Percentiles rank a stretch among this genome's conserved stretches.
phyloP scores from a whole-genome alignment of 768 basidiomycete species.

The Lentinula boryana region DNA sequence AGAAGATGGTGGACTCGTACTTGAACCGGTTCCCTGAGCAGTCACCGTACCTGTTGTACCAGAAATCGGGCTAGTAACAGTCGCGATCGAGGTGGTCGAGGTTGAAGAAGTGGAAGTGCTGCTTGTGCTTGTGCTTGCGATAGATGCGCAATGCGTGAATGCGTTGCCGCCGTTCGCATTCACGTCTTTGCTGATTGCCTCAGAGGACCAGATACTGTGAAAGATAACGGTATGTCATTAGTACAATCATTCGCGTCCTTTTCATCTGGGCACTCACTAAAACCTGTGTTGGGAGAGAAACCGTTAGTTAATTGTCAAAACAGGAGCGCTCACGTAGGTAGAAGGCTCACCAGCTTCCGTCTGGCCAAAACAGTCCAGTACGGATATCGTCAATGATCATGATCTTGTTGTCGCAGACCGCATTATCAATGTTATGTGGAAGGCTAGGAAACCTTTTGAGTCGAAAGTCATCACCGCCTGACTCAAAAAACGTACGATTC shows the following conservation, averaged over 20 bases:
- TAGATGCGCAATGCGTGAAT: slow-evolving; percentile 19
- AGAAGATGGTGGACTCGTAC: not conserved
- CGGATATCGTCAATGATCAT: slow-evolving; percentile 16
- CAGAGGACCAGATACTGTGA: slow-evolving; percentile 15
- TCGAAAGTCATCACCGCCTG: not conserved
- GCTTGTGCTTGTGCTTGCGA: not conserved
- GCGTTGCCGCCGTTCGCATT: slow-evolving; percentile 17
- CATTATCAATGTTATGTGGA: slow-evolving; percentile 14
- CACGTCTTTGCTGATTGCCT: slow-evolving; percentile 13
- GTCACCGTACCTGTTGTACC: not conserved
- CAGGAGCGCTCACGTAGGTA: not conserved
- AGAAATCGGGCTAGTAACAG: too few species aligned
- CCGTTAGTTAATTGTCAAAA: not conserved
- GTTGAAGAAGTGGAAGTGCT: not conserved
- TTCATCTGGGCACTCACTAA: not conserved
- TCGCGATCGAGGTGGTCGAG: not conserved
- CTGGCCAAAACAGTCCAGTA: slow-evolving; percentile 11
- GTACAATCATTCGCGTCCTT: not conserved
- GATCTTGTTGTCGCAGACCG: slow-evolving; percentile 16
- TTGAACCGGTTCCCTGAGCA: not conserved
- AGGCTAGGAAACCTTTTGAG: slow-evolving; percentile 11
- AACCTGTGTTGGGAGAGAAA: not conserved
- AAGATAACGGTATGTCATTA: not conserved
- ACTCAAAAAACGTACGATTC: slow-evolving; percentile 11
- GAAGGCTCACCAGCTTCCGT: slow-evolving; percentile 14